Evolutionary conservation across 2,329 filamentous ascomycete species (phyloP).

Genomic region (Fusarium bactridioides): DNA sequence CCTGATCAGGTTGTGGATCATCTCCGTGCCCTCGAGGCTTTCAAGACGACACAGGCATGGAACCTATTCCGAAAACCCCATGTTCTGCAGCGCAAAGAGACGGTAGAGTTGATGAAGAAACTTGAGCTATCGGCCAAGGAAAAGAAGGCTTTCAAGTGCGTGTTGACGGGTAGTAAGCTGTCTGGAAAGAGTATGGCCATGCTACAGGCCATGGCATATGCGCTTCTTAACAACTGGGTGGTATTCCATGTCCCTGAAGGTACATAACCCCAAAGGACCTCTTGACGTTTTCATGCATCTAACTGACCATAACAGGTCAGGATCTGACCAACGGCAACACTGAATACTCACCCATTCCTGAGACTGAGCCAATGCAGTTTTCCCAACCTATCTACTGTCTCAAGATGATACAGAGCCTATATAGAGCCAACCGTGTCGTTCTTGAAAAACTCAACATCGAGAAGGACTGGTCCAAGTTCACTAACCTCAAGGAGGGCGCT

Average conservation of each 20-base stretch:
- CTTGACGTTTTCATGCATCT: neutral
- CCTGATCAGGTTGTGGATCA: conserved; percentile 77
- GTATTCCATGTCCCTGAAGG: conserved; percentile 91
- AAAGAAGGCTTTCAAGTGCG: conserved; percentile 66
- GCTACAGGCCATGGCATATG: conserved; percentile 84
- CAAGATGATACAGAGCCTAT: conserved; percentile 75
- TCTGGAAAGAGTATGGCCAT: conserved; percentile 89
- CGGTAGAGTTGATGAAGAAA: conserved; percentile 71
- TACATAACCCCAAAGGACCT: conserved; percentile 49
- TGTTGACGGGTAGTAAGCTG: conserved; percentile 76
- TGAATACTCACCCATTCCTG: conserved; percentile 76
- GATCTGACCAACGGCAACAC: conserved; percentile 83
- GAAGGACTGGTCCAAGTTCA: conserved; percentile 54
- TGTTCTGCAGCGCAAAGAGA: conserved; percentile 79
- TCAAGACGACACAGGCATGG: conserved; percentile 92
- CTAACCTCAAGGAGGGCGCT: conserved; percentile 60
- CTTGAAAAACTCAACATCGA: conserved; percentile 61
- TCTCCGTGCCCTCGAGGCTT: conserved; percentile 84
- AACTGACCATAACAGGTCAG: conserved; percentile 59
- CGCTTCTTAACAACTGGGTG: conserved; percentile 83
- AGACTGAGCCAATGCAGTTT: conserved; percentile 68
- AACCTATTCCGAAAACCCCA: conserved; percentile 83
- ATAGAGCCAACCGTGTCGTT: conserved; percentile 73
- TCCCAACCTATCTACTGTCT: conserved; percentile 81
- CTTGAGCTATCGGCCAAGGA: conserved; percentile 63